A percentile compares a stretch with the other conserved stretches of the same genome.
phyloP scores from a whole-genome alignment of 2,329 filamentous ascomycete species.

The Epichloe bromicola region DNA sequence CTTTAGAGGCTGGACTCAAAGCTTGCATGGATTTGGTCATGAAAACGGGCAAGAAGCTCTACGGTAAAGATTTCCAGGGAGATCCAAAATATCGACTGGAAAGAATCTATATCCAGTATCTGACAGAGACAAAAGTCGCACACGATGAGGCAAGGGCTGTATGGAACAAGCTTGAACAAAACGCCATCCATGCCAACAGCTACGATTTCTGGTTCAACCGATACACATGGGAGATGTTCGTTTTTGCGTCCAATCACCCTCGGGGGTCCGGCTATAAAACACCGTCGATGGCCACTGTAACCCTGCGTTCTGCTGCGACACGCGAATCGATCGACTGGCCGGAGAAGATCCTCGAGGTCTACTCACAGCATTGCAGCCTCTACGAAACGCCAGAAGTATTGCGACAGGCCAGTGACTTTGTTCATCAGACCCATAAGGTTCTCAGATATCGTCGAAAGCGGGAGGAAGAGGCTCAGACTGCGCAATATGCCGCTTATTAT shows the following conservation, averaged over 20 bases:
- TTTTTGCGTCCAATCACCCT: conserved; percentile 32
- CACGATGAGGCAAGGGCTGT: conserved; percentile 63
- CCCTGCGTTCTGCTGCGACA: conserved; percentile 58
- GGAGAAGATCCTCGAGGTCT: conserved; percentile 62
- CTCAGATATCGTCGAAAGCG: conserved; percentile 51
- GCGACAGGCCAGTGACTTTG: conserved; percentile 58
- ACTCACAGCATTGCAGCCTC: conserved; percentile 72
- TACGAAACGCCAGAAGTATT: conserved; percentile 71
- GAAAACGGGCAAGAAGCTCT: conserved; percentile 61
- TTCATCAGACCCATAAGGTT: conserved; percentile 53
- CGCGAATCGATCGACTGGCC: conserved; percentile 59
- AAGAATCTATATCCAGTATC: conserved; percentile 81
- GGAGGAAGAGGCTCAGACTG: conserved; percentile 49
- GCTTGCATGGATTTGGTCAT: conserved; percentile 78
- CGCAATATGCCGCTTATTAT: conserved; percentile 32
- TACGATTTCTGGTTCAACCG: conserved; percentile 92
- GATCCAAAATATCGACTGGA: conserved; percentile 83
- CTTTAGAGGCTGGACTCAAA: conserved; percentile 79
- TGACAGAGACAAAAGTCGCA: conserved; percentile 71
- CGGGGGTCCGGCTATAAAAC: conserved; percentile 34
- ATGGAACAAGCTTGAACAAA: conserved; percentile 57
- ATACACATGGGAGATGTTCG: conserved; percentile 80
- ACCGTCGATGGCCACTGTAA: conserved; percentile 62
- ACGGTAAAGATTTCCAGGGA: conserved; percentile 64
- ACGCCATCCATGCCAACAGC: conserved; percentile 56